A percentile compares a stretch with the other conserved stretches of the same genome.
Evolutionary conservation across 805 yeast genomes (phyloP).

Genomic region (Starmerella riodocensis): DNA sequence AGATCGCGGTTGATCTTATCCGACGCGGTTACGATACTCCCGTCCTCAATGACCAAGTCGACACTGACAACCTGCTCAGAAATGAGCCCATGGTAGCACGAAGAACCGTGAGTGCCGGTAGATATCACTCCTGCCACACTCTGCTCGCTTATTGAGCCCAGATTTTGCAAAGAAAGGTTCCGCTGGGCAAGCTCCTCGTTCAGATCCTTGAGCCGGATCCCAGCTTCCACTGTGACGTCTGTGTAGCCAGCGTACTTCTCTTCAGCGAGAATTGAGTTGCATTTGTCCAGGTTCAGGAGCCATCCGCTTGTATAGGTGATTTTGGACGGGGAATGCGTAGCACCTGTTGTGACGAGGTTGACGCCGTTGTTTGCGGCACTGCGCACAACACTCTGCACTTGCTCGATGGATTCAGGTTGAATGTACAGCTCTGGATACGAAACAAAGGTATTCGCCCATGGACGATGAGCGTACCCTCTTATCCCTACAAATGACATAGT

Average conservation of each 20-base stretch:
- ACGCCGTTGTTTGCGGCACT: constrained; percentile 46
- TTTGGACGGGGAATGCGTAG: constrained; percentile 91
- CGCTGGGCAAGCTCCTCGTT: constrained; percentile 49
- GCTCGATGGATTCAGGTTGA: constrained; percentile 62
- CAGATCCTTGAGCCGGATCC: constrained; percentile 62
- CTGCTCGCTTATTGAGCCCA: constrained; percentile 90
- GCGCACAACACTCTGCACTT: constrained; percentile 52
- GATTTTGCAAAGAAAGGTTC: constrained; percentile 71
- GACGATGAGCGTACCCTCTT: constrained; percentile 32
- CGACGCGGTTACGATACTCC: constrained; percentile 56
- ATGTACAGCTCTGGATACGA: constrained; percentile 66
- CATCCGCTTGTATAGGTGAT: constrained; percentile 79
- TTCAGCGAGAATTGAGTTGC: constrained; percentile 41
- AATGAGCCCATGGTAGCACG: constrained; percentile 82
- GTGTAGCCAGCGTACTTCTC: constrained; percentile 49
- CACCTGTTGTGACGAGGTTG: constrained; percentile 74
- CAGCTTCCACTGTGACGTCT: constrained; percentile 92
- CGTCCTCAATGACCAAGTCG: constrained; percentile 61
- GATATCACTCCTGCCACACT: constrained; percentile 91
- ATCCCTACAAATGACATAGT: constrained; percentile 14
- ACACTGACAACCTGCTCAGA: constrained; percentile 76
- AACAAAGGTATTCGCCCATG: constrained; percentile 86
- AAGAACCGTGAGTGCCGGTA: constrained; percentile 94
- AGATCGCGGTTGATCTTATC: constrained; percentile 47
- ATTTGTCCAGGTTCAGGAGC: constrained; percentile 73